Base-by-base conservation (phyloP, 257 asterid species). In the Ehretia macrophylla region DNA sequence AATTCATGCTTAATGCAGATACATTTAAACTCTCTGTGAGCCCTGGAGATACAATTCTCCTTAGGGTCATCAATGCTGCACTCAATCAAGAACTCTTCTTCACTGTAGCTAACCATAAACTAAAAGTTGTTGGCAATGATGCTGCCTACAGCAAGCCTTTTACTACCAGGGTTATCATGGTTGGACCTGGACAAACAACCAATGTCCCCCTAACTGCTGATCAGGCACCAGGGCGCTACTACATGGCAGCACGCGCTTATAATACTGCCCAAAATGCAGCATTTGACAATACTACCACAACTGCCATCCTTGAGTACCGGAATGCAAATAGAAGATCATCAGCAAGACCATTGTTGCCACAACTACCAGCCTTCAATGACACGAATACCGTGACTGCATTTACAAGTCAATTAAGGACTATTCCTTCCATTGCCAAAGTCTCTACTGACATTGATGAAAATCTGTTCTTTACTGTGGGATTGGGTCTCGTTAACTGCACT, bases 101-200 rank as follows among this genome's bases (percentile, higher is more conserved):
- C 79, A 53, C 82, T 0, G 71, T 85, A 3, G 87, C 85, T 57
- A 80, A 80, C 62, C 94, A 85, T 71, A 68, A 59, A 69, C 68
- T 82, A 51, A 78, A 75, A 3, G 94, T 85, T 1, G 87, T 85
- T 6, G 87, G 81, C 0, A 75, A 66, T 17, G 94, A 85, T n/a
- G 95, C 90, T 0, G 67, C 83, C 14, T 83, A 85, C 48, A 78
- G 37, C 71, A 80, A 67, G 69, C 88, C 80, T 11, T 83, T 83
- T 54, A 10, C 64, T 0, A 76, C 90, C 62, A 63, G 70, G 35
- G 77, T 77, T 23, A 13, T 85, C 70, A 83, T 83, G 88, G 32
- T 83, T 5, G 86, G 78, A 1, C 95, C 95, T 0, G 95, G 86
- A 10, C 95, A 85, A 62, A 85, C 95, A 10, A 85, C 90, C 57